Base-by-base conservation (phyloP, 2,329 filamentous ascomycete species). In the Metarhizium sp. region DNA sequence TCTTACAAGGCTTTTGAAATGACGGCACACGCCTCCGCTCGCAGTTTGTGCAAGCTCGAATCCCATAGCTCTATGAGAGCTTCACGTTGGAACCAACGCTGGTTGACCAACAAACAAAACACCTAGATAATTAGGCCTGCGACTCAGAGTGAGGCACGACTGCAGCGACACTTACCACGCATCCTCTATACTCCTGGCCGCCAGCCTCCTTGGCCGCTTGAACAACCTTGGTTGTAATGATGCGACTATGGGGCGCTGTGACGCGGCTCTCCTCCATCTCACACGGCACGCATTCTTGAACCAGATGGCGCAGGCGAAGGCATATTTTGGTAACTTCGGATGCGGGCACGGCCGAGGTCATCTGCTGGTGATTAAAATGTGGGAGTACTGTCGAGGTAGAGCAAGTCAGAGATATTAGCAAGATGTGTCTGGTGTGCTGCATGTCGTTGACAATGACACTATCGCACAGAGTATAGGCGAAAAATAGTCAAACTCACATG, bases 241-340 rank as follows among this genome's bases (percentile, higher is more conserved):
- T 78, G 49, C 84, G 81, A 70, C 90, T 95, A 71, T 97, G 91
- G 2, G 92, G 84, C 52, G 79, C 79, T 4, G 88, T 94, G 66
- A 99, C 78, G 55, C 81, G 76, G 5, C 78, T 78, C 66, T 89
- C 84, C 56, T 94, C 86, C 43, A 99, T 78, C 70, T 99, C 94
- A 74, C 90, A 96, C 1, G 92, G 89, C 30, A 99, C 82, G 55
- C 91, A 86, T 68, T 91, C 82, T 71, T 96, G 91, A 64, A 99
- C 85, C 62, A 96, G 84, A 67, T 95, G 90, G 64, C 92, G 95
- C 60, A 99, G 78, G 56, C 91, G 89, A 16, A 99, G 80, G 30
- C 92, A 92, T 55, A 95, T 80, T 68, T 92, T 92, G 58, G 92
- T 96, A 59, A 96, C 92, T 64, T 94, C 87, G 57, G 80, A 77